Base-by-base conservation (phyloP, 1,284 basidiomycete species). In the Cerrena zonata region DNA sequence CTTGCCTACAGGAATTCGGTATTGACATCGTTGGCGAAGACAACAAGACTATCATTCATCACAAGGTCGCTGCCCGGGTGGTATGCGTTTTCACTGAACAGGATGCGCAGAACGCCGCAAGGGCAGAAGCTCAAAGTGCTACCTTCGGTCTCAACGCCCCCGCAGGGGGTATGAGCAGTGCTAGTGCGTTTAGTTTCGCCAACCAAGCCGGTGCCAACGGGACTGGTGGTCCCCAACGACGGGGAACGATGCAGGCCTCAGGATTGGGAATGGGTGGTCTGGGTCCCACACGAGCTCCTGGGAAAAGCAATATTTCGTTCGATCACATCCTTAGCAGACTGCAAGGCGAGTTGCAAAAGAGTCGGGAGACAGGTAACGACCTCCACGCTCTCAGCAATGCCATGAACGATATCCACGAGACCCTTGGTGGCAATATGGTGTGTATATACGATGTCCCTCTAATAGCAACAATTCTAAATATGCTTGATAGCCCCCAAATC, bases 21-120 rank as follows among this genome's bases (percentile, higher is more conserved):
- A 99, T 99, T 66, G 96, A 99, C 72, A 99, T 99, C 56, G 90
- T 97, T 51, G 92, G 92, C 54, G 95, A 99, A 65, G 96, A 99
- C 74, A 97, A 96, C 77, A 93, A 94, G 71, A 94, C 93, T 0
- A 94, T 97, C 56, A 87, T 99, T 45, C 95, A 99, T 69, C 94
- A 98, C 75, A 98, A 98, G 68, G 96, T 99, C 37, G 91, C 95
- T 10, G 93, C 94, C 12, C 90, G 91, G 40, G 92, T 94, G 27
- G 83, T 93, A 53, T 91, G 94, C 58, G 84, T 96, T 7, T 84
- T 95, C 61, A 84, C 78, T 0, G 85, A 91, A 37, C 90, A 94
- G 52, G 95, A 99, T 63, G 86, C 82, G 1, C 79, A 81, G 54
- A 75, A 80, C 42, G 84, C 84, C 38, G 77, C 81, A 13, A 79